phyloP scores from a whole-genome alignment of 305 asterid genomes.

The Plantago lanceolata region DNA sequence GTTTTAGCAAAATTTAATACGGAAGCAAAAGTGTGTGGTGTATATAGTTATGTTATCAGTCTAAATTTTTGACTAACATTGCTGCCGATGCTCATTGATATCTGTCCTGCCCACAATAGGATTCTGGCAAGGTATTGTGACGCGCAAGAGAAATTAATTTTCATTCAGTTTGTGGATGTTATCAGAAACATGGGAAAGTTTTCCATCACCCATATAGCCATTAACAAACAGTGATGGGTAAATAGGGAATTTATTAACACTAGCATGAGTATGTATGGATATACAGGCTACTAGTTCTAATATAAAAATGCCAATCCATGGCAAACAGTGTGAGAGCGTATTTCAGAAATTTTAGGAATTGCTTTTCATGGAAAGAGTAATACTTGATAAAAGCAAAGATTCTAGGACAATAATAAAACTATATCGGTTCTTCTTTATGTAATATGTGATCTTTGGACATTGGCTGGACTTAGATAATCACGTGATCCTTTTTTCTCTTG shows the following conservation, averaged over 20 bases:
- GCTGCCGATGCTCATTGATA: too few relatives aligned
- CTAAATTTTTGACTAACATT: too few relatives aligned
- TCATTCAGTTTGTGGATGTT: too few relatives aligned
- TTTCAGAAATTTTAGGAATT: too few relatives aligned
- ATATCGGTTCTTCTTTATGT: background rate
- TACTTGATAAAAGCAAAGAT: background rate
- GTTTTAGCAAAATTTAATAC: conserved; percentile 12
- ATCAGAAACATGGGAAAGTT: too few relatives aligned
- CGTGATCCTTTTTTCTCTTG: background rate
- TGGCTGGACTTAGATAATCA: background rate
- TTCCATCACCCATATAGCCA: too few relatives aligned
- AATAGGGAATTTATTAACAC: too few relatives aligned
- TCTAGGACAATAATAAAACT: background rate
- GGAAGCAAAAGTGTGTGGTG: conserved; percentile 6
- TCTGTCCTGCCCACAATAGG: background rate
- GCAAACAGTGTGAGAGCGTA: too few relatives aligned
- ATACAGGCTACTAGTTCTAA: too few relatives aligned
- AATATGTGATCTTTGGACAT: background rate
- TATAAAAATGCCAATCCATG: too few relatives aligned
- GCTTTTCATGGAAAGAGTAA: background rate
- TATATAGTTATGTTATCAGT: conserved; percentile 5
- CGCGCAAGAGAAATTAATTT: background rate
- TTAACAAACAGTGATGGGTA: too few relatives aligned
- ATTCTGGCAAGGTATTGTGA: background rate
- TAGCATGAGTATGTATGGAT: too few relatives aligned